These are phyloP conservation scores for Lipomyces yamadae DNA, from an alignment of 805 yeast species.

Conservation along the genomic window DNA sequence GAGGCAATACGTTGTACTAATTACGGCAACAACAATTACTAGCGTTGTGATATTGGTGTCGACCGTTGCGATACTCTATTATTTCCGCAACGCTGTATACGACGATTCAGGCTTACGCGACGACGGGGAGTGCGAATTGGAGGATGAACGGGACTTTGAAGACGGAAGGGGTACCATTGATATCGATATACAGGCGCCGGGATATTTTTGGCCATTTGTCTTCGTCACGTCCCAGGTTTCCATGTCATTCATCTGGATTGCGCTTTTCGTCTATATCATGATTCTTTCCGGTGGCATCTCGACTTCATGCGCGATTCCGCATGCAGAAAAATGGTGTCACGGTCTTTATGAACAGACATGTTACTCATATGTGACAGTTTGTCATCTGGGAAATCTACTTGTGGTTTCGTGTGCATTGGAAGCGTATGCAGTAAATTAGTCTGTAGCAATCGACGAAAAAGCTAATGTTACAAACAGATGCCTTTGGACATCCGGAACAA, in stretches of 20 bases:
- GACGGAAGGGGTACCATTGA: background rate
- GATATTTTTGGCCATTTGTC: conserved; percentile 18
- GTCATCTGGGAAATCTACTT: conserved; percentile 26
- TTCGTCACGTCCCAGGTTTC: conserved; percentile 22
- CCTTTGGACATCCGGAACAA: conserved; percentile 29
- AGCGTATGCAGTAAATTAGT: conserved; percentile 15
- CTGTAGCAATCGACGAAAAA: background rate
- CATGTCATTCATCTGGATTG: conserved; percentile 25
- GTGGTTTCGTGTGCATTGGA: conserved; percentile 30
- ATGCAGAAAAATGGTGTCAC: conserved; percentile 15
- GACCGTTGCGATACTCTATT: conserved; percentile 5
- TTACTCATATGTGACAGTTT: conserved; percentile 20
- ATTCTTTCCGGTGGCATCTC: conserved; percentile 30
- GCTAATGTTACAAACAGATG: conserved; percentile 12
- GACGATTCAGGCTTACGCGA: background rate
- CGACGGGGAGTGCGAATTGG: background rate
- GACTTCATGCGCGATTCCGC: conserved; percentile 26
- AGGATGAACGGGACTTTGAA: conserved; percentile 8
- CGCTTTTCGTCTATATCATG: conserved; percentile 30
- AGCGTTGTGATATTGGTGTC: conserved; percentile 11
- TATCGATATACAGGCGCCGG: conserved; percentile 6
- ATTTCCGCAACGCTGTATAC: conserved; percentile 10
- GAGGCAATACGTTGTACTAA: conserved; percentile 17
- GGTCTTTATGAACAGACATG: conserved; percentile 18
- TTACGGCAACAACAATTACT: conserved; percentile 13